phyloP scores from a whole-genome alignment of 306 rosid species.

The Vigna reflexopilosa region DNA sequence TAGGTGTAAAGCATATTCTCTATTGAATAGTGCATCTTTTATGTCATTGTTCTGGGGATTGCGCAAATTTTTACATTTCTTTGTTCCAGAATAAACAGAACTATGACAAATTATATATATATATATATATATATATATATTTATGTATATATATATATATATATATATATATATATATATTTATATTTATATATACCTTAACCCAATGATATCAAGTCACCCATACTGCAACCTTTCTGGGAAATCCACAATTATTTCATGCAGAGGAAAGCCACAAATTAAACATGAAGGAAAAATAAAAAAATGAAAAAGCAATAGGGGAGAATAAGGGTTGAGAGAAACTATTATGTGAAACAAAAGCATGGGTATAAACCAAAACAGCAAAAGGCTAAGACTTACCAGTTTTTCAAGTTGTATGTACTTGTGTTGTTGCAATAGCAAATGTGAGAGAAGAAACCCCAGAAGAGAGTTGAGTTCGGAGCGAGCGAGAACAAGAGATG shows the following conservation, averaged over 20 bases:
- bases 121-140: not conserved
- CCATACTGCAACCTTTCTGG: not conserved
- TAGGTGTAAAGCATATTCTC: not conserved
- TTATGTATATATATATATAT: not conserved
- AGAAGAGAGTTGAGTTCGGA: slow-evolving; percentile 6
- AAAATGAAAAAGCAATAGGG: not conserved
- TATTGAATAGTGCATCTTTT: not conserved
- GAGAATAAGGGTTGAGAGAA: not conserved
- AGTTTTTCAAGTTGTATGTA: slow-evolving; percentile 36
- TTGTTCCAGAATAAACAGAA: not conserved
- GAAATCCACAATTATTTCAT: not conserved
- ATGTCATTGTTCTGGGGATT: not conserved
- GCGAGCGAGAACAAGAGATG: slow-evolving; percentile 44
- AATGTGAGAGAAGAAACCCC: slow-evolving; percentile 47
- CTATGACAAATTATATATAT: not conserved
- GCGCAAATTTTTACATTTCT: not conserved
- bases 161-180: too few species aligned
- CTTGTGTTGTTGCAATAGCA: slow-evolving; percentile 31
- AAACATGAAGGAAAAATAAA: not conserved
- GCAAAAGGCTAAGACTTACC: slow-evolving; percentile 5
- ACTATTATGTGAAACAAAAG: slow-evolving; percentile 14
- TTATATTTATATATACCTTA: not conserved
- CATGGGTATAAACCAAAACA: slow-evolving; percentile 26
- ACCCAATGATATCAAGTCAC: not conserved
- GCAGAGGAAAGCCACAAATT: not conserved